Conservation (phyloP, 495 filamentous ascomycete genomes). For the Penicillium atrosanguineum region DNA sequence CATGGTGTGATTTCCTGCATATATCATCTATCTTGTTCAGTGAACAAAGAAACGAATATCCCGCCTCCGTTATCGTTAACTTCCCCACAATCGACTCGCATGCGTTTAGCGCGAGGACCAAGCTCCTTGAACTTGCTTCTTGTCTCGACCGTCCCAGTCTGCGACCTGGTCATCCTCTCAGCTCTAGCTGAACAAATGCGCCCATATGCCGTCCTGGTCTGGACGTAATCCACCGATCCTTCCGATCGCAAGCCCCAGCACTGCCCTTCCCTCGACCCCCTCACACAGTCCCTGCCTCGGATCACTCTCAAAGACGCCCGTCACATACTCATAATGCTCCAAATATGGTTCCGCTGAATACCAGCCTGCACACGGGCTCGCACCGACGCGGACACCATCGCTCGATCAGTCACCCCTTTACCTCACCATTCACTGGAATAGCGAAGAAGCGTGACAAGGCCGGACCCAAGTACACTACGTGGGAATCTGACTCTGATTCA, state of each 20-base stretch:
- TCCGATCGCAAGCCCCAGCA: slow-evolving; percentile 23
- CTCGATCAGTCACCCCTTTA: slow-evolving; percentile 75
- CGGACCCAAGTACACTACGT: slow-evolving; percentile 25
- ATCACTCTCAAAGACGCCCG: slow-evolving; percentile 16
- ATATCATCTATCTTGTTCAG: not conserved
- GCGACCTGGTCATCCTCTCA: not conserved
- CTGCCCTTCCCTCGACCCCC: slow-evolving; percentile 20
- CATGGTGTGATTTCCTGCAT: not conserved
- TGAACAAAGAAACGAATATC: slow-evolving; percentile 4
- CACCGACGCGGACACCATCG: slow-evolving; percentile 54
- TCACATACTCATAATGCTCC: slow-evolving; percentile 33
- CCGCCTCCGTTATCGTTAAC: slow-evolving; percentile 5
- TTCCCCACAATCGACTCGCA: slow-evolving; percentile 15
- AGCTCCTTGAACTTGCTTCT: slow-evolving; percentile 9
- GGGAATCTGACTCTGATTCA: slow-evolving; percentile 44
- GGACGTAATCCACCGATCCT: slow-evolving; percentile 35
- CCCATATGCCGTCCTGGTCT: slow-evolving; percentile 42
- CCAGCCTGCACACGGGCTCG: slow-evolving; percentile 18
- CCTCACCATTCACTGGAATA: slow-evolving; percentile 55
- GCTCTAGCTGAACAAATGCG: slow-evolving; percentile 24
- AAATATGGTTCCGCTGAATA: slow-evolving; percentile 22
- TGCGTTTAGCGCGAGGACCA: slow-evolving; percentile 13
- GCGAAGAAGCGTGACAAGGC: slow-evolving; percentile 50
- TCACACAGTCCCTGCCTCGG: slow-evolving; percentile 13
- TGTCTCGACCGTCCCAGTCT: slow-evolving; percentile 1